Percentiles rank a stretch among this genome's conserved stretches.
These are phyloP conservation scores for Yamadazyma endophytica DNA, from an alignment of 805 yeast species.

Conservation along the genomic window DNA sequence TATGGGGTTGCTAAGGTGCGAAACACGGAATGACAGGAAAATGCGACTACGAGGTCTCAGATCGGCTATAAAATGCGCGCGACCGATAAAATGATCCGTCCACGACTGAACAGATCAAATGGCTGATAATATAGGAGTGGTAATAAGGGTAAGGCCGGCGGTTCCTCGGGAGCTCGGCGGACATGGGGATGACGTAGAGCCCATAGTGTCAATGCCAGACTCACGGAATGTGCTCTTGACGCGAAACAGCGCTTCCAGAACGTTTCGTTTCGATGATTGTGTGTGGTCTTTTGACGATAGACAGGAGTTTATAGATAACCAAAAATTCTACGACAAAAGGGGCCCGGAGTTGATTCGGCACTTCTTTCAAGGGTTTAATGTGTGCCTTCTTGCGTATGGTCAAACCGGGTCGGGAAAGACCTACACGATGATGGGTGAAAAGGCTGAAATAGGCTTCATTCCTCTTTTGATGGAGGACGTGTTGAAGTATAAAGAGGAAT, in stretches of 20 bases:
- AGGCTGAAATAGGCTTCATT: slow-evolving; percentile 32
- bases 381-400: slow-evolving; percentile 41
- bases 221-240: slow-evolving; percentile 1
- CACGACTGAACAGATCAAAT: no score
- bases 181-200: slow-evolving; percentile 5
- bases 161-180: slow-evolving; percentile 23
- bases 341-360: slow-evolving; percentile 60
- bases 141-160: slow-evolving; percentile 52
- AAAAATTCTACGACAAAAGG: slow-evolving; percentile 44
- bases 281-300: slow-evolving; percentile 14
- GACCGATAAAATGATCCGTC: no score
- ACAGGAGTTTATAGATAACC: slow-evolving; percentile 44
- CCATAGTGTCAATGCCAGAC: no score
- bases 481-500: slow-evolving; percentile 36
- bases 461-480: slow-evolving; percentile 49
- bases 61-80: not conserved
- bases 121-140: slow-evolving; percentile 36
- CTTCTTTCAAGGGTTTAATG: slow-evolving; percentile 36
- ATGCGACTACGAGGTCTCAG: not conserved
- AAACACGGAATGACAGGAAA: no score
- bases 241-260: slow-evolving; percentile 6
- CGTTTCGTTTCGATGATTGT: slow-evolving; percentile 16
- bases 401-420: slow-evolving; percentile 43
- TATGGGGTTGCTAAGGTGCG: no score
- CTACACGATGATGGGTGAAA: slow-evolving; percentile 40